Evolutionary conservation across 2,329 filamentous ascomycete species (phyloP), one percentile per base, ranked within the genome.

Genomic region (Paracorniculantispora psalliotae): DNA sequence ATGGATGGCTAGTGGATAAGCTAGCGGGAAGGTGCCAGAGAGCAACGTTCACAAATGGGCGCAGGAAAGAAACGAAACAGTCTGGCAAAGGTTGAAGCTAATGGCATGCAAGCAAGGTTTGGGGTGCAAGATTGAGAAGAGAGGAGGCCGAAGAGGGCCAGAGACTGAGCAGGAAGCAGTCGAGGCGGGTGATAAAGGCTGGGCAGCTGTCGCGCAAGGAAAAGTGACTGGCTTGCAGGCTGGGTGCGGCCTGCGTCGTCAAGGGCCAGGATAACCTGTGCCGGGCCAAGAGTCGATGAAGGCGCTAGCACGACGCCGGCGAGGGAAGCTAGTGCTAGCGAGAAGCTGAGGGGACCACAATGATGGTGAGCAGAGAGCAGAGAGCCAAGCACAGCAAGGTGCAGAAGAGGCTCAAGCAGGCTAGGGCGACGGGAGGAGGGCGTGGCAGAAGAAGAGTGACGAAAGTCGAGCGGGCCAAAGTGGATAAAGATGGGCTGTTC

Each of bases 401-500:
- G 39, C 19, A 23, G 28, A 35, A 5, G 50, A 33, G 30, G 30
- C 30, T 33, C 35, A 7, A 21, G 23, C 39, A 39, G 43, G 30
- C 53, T 39, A 26, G 43, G 53, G 17, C 53, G 17, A 35, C 17
- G 41, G 43, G 21, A 41, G 37, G 43, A 19, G 12, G 12, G 43
- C 9, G 7, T 25, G n/a, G 37, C 12, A 17, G 37, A 55, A 43
- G 15, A 49, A n/a, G 33, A 49, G 54, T 57, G 54, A 57, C 54
- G 54, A 49, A 47, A 57, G 54, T 39, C 33, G 44, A 25, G 46
- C 54, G 54, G 54, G 44, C 44, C 54, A 33, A 57, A n/a, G 54
- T 57, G 54, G 54, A 41, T n/a, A n/a, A 57, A 41, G 33, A 44
- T 39, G 53, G 53, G 26, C 43, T 47, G 39, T 23, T n/a, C 15